Percentiles rank a stretch among this genome's conserved stretches.
Evolutionary conservation across 2,329 filamentous ascomycete genomes (phyloP).

Genomic region (Cryphonectria radicalis): DNA sequence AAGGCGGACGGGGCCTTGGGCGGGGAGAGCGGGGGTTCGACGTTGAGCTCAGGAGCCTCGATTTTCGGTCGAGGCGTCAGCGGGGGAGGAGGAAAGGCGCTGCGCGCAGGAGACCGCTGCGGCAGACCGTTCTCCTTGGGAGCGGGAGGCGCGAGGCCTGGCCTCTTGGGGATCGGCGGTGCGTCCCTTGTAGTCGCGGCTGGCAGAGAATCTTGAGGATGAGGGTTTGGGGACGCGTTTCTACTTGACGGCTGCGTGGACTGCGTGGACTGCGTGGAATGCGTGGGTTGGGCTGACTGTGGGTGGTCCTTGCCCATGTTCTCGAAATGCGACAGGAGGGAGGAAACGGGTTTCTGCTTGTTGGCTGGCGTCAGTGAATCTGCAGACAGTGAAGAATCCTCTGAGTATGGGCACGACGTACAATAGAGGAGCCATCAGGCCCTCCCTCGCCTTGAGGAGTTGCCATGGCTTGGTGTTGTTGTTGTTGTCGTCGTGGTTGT

Average conservation of each 20-base stretch:
- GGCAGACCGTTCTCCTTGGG: constrained; percentile 33
- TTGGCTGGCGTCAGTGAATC: constrained; percentile 34
- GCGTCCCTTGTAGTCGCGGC: constrained; percentile 44
- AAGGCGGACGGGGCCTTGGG: constrained; percentile 52
- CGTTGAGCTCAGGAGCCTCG: constrained; percentile 65
- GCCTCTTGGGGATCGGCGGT: constrained; percentile 42
- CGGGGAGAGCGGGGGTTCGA: constrained; percentile 73
- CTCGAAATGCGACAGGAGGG: constrained; percentile 80
- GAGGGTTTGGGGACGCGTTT: constrained; percentile 41
- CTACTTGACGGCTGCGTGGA: constrained; percentile 38
- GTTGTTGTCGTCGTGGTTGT: constrained; percentile 24
- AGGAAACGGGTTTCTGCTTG: constrained; percentile 76
- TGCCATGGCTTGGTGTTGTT: constrained; percentile 26
- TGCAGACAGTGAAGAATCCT: not conserved
- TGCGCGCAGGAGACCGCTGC: constrained; percentile 31
- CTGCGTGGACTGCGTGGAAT: constrained; percentile 32
- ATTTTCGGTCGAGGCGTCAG: constrained; percentile 47
- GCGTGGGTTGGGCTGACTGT: constrained; percentile 37
- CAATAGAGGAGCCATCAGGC: constrained; percentile 77
- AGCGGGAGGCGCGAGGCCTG: constrained; percentile 23
- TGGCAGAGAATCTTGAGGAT: constrained; percentile 43
- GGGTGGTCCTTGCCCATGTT: constrained; percentile 62
- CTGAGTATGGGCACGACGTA: constrained; percentile 46
- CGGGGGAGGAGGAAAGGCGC: constrained; percentile 50
- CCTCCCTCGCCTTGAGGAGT: constrained; percentile 41